Conservation (phyloP, 2,329 filamentous ascomycete species). For the Beauveria asiatica region DNA sequence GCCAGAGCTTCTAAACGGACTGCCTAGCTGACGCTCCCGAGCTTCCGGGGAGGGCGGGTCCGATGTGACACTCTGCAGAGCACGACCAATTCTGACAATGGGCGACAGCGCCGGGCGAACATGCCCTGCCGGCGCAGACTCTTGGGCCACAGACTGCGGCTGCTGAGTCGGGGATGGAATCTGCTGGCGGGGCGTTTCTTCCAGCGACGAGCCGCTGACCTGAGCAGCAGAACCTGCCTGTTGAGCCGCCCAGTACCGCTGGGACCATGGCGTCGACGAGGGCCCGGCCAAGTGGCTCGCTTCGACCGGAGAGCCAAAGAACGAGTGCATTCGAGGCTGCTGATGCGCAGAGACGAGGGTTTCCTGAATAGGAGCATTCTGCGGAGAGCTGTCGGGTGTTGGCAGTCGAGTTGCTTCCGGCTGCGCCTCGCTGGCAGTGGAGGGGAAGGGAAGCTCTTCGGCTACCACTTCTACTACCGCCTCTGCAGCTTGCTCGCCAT, state of each 20-base stretch:
- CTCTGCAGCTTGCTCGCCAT: conserved; percentile 10
- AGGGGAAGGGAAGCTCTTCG: conserved; percentile 11
- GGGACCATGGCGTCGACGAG: neutral
- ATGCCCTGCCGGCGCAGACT: conserved; percentile 21
- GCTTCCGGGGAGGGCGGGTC: conserved; percentile 48
- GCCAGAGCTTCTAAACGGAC: conserved; percentile 42
- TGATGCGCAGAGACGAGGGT: neutral
- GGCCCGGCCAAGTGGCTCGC: neutral
- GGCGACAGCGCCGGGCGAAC: conserved; percentile 43
- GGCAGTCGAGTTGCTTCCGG: neutral
- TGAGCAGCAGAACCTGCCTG: conserved; percentile 3
- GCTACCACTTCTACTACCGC: conserved; percentile 13
- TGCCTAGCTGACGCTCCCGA: conserved; percentile 43
- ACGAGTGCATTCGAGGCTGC: neutral
- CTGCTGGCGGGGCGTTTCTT: conserved; percentile 29
- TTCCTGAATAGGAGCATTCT: neutral
- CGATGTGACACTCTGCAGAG: conserved; percentile 49
- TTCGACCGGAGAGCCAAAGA: neutral
- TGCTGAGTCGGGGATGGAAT: conserved; percentile 30
- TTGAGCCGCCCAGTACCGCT: neutral
- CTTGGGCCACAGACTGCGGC: conserved; percentile 23
- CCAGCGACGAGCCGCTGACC: conserved; percentile 13
- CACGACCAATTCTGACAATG: conserved; percentile 49
- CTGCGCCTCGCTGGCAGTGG: neutral
- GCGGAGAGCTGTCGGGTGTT: neutral